Base-by-base conservation (phyloP, 495 filamentous ascomycete species). In the Articulospora tetracladia region DNA sequence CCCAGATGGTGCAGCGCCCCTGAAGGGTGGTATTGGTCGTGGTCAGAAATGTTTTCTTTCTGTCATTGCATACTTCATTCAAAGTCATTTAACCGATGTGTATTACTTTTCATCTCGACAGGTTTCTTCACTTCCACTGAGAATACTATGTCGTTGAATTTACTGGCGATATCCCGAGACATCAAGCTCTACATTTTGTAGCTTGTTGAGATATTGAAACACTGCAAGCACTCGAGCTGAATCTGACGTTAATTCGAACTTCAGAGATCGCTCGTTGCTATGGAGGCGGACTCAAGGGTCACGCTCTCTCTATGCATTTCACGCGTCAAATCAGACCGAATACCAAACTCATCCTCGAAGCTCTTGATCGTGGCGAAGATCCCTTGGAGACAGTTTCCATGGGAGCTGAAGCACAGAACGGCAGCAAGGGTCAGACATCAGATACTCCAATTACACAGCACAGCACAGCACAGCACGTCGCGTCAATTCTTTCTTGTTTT, bases 251-350 rank as follows among this genome's bases (percentile, higher is more conserved):
- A 32, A 32, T 32, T 32, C 4, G 6, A 32, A 32, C 30, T 15
- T 26, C 51, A 68, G 65, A 57, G 3, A 65, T 62, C 26, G 24
- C 62, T 19, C 39, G 26, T 15, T n/a, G 50, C 7, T 62, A 30
- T 49, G 60, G 55, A 27, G n/a, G 24, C 1, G 48, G 49, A 1
- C 36, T 54, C 3, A 62, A 53, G 13, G 27, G 20, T 22, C 12
- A 47, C 26, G 49, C 53, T 30, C 48, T 62, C 17, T n/a, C 30
- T 4, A 30, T 53, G 34, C 55, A 62, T 19, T 46, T 57, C 22
- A 25, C 7, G 13, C 54, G 55, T 30, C 26, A 62, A 2, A 58
- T 58, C 36, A 57, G 27, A 23, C 60, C 60, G 1, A 49, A 28
- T 26, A 23, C 25, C 36, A 53, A 53, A 8, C 47, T 59, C 10